Base-by-base conservation (phyloP, 768 basidiomycete species). In the Crassisporium funariophilum region DNA sequence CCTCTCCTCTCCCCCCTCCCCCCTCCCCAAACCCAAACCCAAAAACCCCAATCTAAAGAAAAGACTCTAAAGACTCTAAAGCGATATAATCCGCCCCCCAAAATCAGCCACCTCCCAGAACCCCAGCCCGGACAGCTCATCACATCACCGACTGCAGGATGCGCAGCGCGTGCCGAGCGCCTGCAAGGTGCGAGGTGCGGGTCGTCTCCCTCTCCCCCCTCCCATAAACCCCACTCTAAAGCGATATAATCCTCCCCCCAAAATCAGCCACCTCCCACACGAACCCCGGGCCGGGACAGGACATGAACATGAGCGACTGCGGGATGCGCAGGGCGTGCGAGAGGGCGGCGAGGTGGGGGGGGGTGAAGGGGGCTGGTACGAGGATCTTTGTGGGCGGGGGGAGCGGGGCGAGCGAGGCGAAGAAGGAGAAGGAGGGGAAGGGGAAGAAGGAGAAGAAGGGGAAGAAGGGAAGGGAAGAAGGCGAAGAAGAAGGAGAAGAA, bases 251-350 rank as follows among this genome's bases (percentile, higher is more conserved):
- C 24, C 62, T 39, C 15, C 56, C 56, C 5, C 62, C 59, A 23
- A 63, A 54, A 21, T 56, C 54, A 6, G 57, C 62, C 17, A 61
- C 49, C 2, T 51, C 38, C 37, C 56, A 45, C 1, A 56, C 47
- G 34, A 59, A 59, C 15, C 44, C 25, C 11, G 49, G 48, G 5
- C 62, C 58, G 2, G 62, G 62, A 46, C 62, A 63, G 10, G 50
- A 61, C 62, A 63, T 63, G 21, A 63, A 63, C 62, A 63, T 63
- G 24, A 61, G 56, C 0, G 62, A 53, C 34, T 52, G 57, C 4
- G 59, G 59, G 11, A 61, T 58, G 3, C 44, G 34, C 4, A 61
- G 43, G 19, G 53, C 53, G 43, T 63, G 53, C 3, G 62, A 59
- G 12, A 63, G 50, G 1, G 59, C 56, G 6, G 56, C 59, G 23